These are phyloP conservation scores for Alternaria gansuensis DNA, from an alignment of 2,329 filamentous ascomycete species.

Conservation along the genomic window DNA sequence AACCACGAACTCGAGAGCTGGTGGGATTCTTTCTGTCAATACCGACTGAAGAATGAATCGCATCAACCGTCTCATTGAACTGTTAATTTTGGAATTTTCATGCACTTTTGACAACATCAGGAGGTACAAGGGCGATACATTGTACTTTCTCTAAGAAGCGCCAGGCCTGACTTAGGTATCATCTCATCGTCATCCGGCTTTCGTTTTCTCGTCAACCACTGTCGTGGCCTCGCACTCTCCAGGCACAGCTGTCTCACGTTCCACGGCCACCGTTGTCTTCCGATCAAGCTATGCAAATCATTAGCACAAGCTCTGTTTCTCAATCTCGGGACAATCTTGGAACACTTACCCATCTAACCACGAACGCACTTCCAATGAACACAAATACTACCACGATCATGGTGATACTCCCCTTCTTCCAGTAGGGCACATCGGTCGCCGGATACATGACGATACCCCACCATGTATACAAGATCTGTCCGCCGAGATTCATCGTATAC, in stretches of 20 bases:
- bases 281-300: constrained; percentile 9
- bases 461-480: constrained; percentile 54
- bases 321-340: no score
- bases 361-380: constrained; percentile 22
- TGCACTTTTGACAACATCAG: background rate
- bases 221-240: background rate
- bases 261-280: background rate
- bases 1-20: no score
- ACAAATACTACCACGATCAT: constrained; percentile 45
- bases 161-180: no score
- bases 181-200: background rate
- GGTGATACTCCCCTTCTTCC: constrained; percentile 51
- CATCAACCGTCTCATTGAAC: background rate
- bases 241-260: background rate
- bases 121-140: background rate
- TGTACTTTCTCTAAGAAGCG: background rate
- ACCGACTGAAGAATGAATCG: background rate
- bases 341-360: constrained; percentile 32
- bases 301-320: background rate
- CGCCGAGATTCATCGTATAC: constrained; percentile 52
- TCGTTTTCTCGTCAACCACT: constrained; percentile 8
- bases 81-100: background rate
- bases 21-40: background rate
- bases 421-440: constrained; percentile 56
- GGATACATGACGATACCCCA: constrained; percentile 58